phyloP scores from a whole-genome alignment of 176 grass and related monocot species.

The Melocanna baccifera region DNA sequence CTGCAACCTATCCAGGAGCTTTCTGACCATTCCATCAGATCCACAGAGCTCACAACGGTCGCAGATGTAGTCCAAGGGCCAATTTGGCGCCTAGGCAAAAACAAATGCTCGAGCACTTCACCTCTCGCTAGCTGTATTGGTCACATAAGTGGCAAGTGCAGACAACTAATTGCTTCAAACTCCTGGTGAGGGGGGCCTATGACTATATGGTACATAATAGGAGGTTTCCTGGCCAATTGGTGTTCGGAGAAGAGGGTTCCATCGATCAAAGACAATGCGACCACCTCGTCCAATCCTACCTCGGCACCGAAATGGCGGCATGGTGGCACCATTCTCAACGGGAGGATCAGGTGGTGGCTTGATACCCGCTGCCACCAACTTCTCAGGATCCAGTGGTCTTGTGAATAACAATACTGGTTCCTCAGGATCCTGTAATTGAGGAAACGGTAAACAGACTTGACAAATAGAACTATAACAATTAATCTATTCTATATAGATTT shows the following conservation, averaged over 20 bases:
- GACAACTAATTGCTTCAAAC: slow-evolving; percentile 35
- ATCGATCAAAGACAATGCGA: slow-evolving; percentile 94
- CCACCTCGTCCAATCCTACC: slow-evolving; percentile 91
- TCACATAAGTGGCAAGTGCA: slow-evolving; percentile 30
- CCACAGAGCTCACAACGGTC: slow-evolving; percentile 17
- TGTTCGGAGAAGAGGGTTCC: slow-evolving; percentile 59
- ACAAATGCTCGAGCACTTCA: slow-evolving; percentile 29
- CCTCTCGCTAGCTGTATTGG: slow-evolving; percentile 22
- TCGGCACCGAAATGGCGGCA: slow-evolving; percentile 52
- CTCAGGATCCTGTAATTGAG: slow-evolving; percentile 65
- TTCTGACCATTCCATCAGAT: slow-evolving; percentile 25
- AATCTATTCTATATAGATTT: neutral
- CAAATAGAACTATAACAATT: neutral
- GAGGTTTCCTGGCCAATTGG: slow-evolving; percentile 51
- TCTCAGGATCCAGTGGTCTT: slow-evolving; percentile 61
- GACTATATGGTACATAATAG: slow-evolving; percentile 36
- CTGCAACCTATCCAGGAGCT: slow-evolving; percentile 21
- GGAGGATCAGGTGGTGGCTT: slow-evolving; percentile 52
- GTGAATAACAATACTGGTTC: slow-evolving; percentile 89
- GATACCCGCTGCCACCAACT: slow-evolving; percentile 67
- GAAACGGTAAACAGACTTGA: slow-evolving; percentile 18
- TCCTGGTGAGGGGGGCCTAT: slow-evolving; percentile 40
- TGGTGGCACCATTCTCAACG: slow-evolving; percentile 48
- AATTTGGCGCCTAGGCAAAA: slow-evolving; percentile 26
- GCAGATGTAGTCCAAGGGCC: slow-evolving; percentile 28